Percentiles rank a stretch among this genome's conserved stretches.
phyloP scores from a whole-genome alignment of 306 rosid species.

The Prunus salicina region DNA sequence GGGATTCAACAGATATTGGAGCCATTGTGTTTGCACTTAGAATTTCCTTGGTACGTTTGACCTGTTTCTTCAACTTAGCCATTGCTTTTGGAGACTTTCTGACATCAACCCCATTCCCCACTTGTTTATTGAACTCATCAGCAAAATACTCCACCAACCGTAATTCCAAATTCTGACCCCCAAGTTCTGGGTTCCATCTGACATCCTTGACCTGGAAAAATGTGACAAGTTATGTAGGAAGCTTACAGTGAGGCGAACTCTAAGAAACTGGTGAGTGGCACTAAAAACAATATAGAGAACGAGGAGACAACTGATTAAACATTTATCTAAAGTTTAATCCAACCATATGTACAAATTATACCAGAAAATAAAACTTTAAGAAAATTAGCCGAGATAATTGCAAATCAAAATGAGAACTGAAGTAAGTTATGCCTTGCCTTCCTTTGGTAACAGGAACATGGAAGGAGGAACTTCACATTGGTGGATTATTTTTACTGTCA shows the following conservation, averaged over 20 bases:
- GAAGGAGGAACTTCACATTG: not conserved
- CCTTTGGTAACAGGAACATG: not conserved
- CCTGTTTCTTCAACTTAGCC: slow-evolving; percentile 98
- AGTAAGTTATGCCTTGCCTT: not conserved
- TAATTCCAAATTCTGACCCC: slow-evolving; percentile 87
- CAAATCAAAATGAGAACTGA: no score
- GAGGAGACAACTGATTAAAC: not conserved
- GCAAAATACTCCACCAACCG: slow-evolving; percentile 91
- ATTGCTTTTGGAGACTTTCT: slow-evolving; percentile 85
- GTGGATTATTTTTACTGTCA: not conserved
- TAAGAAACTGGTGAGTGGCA: not conserved
- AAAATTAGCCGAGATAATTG: not conserved
- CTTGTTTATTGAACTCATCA: slow-evolving; percentile 80
- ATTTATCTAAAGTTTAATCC: not conserved
- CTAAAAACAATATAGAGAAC: not conserved
- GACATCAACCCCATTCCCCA: slow-evolving; percentile 82
- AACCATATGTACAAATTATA: not conserved
- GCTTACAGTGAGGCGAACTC: not conserved
- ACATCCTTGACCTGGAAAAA: slow-evolving; percentile 87
- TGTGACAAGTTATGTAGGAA: slow-evolving; percentile 14
- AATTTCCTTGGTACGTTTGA: slow-evolving; percentile 94
- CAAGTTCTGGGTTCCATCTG: slow-evolving; percentile 89
- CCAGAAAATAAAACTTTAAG: not conserved
- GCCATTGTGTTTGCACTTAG: slow-evolving; percentile 92
- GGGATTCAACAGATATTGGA: slow-evolving; percentile 95